phyloP scores from a whole-genome alignment of 1,139 yeast species.

The Eremothecium sinecaudum region DNA sequence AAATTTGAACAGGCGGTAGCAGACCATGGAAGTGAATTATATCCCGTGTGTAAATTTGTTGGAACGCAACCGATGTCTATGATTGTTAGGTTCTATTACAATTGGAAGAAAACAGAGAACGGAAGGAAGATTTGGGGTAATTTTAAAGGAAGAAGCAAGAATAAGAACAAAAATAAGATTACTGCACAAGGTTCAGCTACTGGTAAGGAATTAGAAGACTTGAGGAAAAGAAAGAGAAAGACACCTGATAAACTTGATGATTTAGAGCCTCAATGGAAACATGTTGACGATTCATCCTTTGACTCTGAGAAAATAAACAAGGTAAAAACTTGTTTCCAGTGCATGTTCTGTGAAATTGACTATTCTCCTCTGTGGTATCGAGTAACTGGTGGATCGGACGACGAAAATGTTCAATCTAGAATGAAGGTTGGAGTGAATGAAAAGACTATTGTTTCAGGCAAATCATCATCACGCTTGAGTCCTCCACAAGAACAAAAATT shows the following conservation, averaged over 20 bases:
- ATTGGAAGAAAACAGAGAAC: conserved; percentile 79
- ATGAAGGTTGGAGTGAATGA: conserved; percentile 19
- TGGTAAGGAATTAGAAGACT: conserved; percentile 1
- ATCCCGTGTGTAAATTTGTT: conserved; percentile 62
- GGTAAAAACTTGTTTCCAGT: conserved; percentile 21
- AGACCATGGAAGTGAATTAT: conserved; percentile 69
- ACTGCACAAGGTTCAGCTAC: neutral
- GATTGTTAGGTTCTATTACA: conserved; percentile 75
- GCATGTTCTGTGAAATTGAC: conserved; percentile 28
- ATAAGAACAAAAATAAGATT: conserved; percentile 26
- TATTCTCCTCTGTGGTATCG: conserved; percentile 32
- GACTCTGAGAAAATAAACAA: conserved; percentile 25
- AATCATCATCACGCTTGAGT: conserved; percentile 33
- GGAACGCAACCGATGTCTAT: conserved; percentile 61
- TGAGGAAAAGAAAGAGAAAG: conserved; percentile 13
- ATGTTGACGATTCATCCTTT: conserved; percentile 36
- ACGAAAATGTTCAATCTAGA: conserved; percentile 36
- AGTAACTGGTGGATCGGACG: conserved; percentile 54
- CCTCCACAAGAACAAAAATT: conserved; percentile 29
- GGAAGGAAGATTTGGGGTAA: conserved; percentile 70
- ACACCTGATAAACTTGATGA: conserved; percentile 14
- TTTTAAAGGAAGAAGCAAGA: conserved; percentile 59
- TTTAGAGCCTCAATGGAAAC: conserved; percentile 14
- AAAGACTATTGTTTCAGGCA: conserved; percentile 46
- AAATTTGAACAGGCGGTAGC: conserved; percentile 70